A percentile compares a stretch with the other conserved stretches of the same genome.
Conservation (phyloP, 805 yeast species). For the Lipomyces spencermartinsiae region DNA sequence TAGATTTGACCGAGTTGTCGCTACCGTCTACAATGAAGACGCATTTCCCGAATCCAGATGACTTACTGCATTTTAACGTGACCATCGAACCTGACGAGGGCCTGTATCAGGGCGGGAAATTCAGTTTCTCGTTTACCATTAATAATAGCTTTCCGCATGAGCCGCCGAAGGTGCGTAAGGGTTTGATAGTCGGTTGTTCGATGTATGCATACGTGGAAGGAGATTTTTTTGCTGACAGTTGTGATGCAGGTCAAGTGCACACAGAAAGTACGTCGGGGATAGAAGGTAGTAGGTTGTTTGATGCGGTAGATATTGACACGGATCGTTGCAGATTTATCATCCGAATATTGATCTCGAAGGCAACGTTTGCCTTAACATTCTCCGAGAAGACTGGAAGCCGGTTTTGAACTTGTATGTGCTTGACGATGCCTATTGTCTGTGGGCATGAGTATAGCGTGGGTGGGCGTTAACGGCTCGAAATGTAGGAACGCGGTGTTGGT, state of each 20-base stretch:
- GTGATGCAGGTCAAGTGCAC: conserved; percentile 41
- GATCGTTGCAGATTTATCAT: conserved; percentile 69
- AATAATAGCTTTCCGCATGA: conserved; percentile 85
- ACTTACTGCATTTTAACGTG: conserved; percentile 68
- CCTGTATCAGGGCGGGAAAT: conserved; percentile 69
- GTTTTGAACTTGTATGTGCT: conserved; percentile 65
- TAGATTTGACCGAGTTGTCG: conserved; percentile 68
- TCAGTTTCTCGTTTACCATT: conserved; percentile 69
- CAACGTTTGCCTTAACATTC: conserved; percentile 86
- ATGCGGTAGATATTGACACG: background rate
- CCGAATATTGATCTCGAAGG: conserved; percentile 93
- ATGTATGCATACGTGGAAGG: background rate
- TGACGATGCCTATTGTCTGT: background rate
- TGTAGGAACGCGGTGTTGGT: conserved; percentile 70
- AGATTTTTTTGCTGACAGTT: background rate
- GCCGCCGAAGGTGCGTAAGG: conserved; percentile 74
- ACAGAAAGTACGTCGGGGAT: conserved; percentile 38
- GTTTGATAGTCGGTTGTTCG: background rate
- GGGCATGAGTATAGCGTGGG: background rate
- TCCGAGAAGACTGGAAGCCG: conserved; percentile 97
- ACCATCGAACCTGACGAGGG: conserved; percentile 73
- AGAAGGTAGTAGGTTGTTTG: background rate
- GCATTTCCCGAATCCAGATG: conserved; percentile 57
- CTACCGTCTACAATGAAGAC: conserved; percentile 64
- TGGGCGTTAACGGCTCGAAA: background rate